phyloP scores from a whole-genome alignment of 106 monocot species.

The Dendrobium nobile region DNA sequence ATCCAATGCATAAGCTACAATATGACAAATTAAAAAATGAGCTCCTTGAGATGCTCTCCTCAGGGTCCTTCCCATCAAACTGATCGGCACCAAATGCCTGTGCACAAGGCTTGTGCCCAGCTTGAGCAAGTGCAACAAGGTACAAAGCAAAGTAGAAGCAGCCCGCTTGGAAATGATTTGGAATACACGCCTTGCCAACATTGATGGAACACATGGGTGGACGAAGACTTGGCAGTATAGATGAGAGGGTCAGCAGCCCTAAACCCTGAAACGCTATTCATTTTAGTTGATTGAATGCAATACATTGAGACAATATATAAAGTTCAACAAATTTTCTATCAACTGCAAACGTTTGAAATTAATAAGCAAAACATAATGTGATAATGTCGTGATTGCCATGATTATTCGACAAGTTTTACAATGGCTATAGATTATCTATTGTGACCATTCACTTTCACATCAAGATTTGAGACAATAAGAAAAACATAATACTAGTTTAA shows the following conservation, averaged over 20 bases:
- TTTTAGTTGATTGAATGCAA: neutral
- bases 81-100: constrained; percentile 92
- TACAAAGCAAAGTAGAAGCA: constrained; percentile 65
- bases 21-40: constrained; percentile 92
- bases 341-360: too few relatives aligned
- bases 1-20: constrained; percentile 30
- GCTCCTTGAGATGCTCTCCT: constrained; percentile 40
- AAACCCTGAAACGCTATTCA: constrained; percentile 31
- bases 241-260: constrained; percentile 49
- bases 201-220: too few relatives aligned
- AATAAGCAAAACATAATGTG: too few relatives aligned
- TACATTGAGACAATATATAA: too few relatives aligned
- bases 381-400: too few relatives aligned
- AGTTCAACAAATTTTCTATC: too few relatives aligned
- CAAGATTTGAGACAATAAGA: too few relatives aligned
- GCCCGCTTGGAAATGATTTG: constrained; percentile 16
- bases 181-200: neutral
- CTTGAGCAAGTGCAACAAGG: constrained; percentile 60
- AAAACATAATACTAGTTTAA: too few relatives aligned
- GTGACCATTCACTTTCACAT: too few relatives aligned
- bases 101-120: constrained; percentile 64
- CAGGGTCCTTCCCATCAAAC: constrained; percentile 55
- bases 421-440: too few relatives aligned
- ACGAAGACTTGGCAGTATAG: constrained; percentile 13
- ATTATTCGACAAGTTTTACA: too few relatives aligned